Evolutionary conservation across 352 stramenopile genomes (phyloP).

Genomic region (Pythium myriotylum): DNA sequence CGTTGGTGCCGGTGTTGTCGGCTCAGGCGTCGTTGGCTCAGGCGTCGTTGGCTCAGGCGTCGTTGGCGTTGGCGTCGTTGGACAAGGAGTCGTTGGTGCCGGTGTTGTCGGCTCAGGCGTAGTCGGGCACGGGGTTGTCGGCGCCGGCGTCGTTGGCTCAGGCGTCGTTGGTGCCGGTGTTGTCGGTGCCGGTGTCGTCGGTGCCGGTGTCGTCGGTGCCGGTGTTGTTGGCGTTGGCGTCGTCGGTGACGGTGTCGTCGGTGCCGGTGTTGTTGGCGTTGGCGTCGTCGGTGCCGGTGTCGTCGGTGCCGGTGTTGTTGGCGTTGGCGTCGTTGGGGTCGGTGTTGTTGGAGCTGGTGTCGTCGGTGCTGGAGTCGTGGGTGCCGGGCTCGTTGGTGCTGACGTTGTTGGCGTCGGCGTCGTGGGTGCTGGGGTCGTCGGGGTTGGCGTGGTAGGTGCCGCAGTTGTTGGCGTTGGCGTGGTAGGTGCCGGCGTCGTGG

Average conservation of each 20-base stretch:
- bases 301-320: slow-evolving; percentile 8
- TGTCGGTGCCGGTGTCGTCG: neutral
- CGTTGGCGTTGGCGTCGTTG: slow-evolving; percentile 2
- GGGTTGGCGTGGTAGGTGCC: neutral
- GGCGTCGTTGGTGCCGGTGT: neutral
- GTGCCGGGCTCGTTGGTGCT: neutral
- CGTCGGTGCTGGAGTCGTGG: neutral
- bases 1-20: slow-evolving; percentile 3
- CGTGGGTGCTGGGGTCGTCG: neutral
- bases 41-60: neutral
- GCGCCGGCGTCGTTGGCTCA: slow-evolving; percentile 3
- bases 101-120: slow-evolving; percentile 1
- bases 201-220: too few species aligned
- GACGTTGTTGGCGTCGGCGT: slow-evolving; percentile 2
- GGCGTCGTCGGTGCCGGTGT: neutral
- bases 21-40: neutral
- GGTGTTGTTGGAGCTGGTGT: neutral
- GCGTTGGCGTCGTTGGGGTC: neutral
- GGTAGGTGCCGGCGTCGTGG: neutral
- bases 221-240: neutral
- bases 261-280: neutral
- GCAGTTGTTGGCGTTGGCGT: slow-evolving; percentile 6
- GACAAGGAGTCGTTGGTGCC: slow-evolving; percentile 1
- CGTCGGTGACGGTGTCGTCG: neutral
- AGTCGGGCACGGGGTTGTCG: neutral